Evolutionary conservation across 2,329 filamentous ascomycete species (phyloP).

Genomic region (Ilyonectria destructans): DNA sequence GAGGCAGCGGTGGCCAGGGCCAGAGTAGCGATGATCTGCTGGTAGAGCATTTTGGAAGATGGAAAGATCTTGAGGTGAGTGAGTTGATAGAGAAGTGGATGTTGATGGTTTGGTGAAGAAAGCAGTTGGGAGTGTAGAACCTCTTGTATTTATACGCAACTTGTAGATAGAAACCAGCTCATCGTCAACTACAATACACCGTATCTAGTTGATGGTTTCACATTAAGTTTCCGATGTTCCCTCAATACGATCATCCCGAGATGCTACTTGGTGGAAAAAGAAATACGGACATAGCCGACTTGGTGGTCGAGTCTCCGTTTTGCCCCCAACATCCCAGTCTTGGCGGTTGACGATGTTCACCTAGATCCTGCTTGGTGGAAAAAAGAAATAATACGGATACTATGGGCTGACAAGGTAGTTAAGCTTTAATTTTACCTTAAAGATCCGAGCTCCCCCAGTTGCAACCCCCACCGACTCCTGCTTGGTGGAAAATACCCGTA

Average conservation of each 20-base stretch:
- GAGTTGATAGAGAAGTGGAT: not conserved
- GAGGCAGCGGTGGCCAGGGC: conserved; percentile 22
- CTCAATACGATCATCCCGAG: not conserved
- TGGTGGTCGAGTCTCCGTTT: not conserved
- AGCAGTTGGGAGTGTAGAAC: not conserved
- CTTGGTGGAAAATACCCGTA: not conserved
- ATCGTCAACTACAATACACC: not conserved
- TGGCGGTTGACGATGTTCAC: not conserved
- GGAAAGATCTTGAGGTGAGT: not conserved
- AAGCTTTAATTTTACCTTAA: conserved; percentile 1
- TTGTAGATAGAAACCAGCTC: no score
- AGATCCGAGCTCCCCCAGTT: not conserved
- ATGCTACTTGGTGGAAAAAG: not conserved
- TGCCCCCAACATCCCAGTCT: not conserved
- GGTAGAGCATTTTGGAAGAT: conserved; percentile 24
- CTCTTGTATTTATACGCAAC: not conserved
- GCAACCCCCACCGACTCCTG: not conserved
- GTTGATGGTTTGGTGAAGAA: not conserved
- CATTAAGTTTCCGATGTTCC: not conserved
- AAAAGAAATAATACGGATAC: not conserved
- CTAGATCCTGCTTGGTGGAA: not conserved
- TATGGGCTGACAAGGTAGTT: not conserved
- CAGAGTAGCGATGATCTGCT: conserved; percentile 11
- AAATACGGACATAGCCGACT: not conserved
- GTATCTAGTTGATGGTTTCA: not conserved